phyloP scores from a whole-genome alignment of 2,329 filamentous ascomycete species.

The Neofusicoccum kwambonambiense region DNA sequence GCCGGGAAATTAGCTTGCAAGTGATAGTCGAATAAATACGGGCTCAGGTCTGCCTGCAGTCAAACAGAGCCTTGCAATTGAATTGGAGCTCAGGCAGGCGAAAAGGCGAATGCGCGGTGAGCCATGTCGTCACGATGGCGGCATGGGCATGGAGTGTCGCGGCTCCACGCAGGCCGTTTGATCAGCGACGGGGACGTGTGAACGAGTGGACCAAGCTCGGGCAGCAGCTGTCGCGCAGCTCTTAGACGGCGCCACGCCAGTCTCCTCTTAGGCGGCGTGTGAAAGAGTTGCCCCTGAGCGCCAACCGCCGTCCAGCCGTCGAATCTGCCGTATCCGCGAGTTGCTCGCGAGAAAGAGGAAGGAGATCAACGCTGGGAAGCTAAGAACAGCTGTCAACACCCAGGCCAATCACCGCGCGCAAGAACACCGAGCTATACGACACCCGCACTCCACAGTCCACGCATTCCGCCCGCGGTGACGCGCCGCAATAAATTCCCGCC shows the following conservation, averaged over 20 bases:
- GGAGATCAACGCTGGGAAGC: not conserved
- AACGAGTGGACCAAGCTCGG: constrained; percentile 3
- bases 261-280: not conserved
- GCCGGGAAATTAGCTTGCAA: not conserved
- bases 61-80: not conserved
- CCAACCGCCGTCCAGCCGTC: not conserved
- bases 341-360: constrained; percentile 8
- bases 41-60: too few relatives aligned
- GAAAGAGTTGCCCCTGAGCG: not conserved
- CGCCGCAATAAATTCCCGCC: not conserved
- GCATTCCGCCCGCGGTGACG: not conserved
- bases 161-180: constrained; percentile 1
- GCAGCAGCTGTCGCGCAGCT: not conserved
- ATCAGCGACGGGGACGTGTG: constrained; percentile 6
- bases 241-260: not conserved
- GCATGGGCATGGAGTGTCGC: not conserved
- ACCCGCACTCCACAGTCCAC: not conserved
- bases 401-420: constrained; percentile 9
- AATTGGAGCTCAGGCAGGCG: not conserved
- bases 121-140: not conserved
- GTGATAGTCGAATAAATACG: not conserved
- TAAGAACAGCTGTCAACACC: constrained; percentile 14
- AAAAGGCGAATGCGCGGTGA: too few relatives aligned
- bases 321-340: constrained; percentile 1
- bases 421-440: not conserved